Conservation (phyloP, 2,329 filamentous ascomycete species). For the Aaosphaeria arxii region DNA sequence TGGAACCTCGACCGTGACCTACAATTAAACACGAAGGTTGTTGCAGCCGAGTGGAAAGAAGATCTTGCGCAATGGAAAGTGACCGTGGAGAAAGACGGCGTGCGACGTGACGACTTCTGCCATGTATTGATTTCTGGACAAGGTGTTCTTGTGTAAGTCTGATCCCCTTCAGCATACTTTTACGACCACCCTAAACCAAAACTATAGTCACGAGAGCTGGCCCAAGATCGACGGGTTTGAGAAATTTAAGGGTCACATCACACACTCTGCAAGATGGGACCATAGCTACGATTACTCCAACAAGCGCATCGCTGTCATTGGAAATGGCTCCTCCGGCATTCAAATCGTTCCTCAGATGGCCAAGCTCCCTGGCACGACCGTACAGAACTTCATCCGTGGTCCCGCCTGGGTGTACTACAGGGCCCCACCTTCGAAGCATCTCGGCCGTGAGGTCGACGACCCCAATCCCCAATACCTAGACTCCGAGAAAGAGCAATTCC, state of each 20-base stretch:
- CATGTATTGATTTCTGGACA: slow-evolving; percentile 15
- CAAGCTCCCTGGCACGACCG: slow-evolving; percentile 11
- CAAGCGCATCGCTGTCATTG: slow-evolving; percentile 34
- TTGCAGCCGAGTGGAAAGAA: neutral
- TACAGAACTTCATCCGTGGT: slow-evolving; percentile 18
- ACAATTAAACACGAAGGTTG: slow-evolving; percentile 6
- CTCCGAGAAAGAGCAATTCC: slow-evolving; percentile 14
- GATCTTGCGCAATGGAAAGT: slow-evolving; percentile 1
- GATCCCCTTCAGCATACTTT: neutral
- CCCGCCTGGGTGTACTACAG: slow-evolving; percentile 13
- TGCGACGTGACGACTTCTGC: slow-evolving; percentile 10
- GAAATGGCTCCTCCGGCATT: slow-evolving; percentile 37
- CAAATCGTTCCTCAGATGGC: slow-evolving; percentile 36
- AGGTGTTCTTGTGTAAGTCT: slow-evolving; percentile 23
- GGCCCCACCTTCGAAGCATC: slow-evolving; percentile 10
- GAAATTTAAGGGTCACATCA: slow-evolving; percentile 48
- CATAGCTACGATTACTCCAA: slow-evolving; percentile 29
- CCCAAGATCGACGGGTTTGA: slow-evolving; percentile 48
- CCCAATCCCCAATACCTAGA: slow-evolving; percentile 15
- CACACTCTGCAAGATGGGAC: slow-evolving; percentile 57
- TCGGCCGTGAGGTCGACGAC: slow-evolving; percentile 17
- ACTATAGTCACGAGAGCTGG: slow-evolving; percentile 24
- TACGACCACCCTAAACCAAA: too few species aligned
- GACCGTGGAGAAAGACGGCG: slow-evolving; percentile 4
- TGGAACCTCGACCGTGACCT: slow-evolving; percentile 29